phyloP scores from a whole-genome alignment of 2,329 filamentous ascomycete genomes.

The Neodidymelliopsis sp. region DNA sequence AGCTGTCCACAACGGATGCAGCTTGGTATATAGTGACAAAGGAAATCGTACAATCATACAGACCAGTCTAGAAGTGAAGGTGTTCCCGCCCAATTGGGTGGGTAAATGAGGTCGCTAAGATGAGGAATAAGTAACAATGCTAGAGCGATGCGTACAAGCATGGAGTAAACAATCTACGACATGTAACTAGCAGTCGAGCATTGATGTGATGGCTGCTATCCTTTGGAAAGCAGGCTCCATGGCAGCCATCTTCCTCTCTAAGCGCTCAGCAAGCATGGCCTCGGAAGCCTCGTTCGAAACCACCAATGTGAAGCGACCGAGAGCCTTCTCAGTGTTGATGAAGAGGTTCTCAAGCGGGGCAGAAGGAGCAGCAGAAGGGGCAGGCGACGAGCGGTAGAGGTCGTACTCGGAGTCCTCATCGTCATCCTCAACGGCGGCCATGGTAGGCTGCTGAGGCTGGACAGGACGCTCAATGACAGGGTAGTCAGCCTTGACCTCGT shows the following conservation, averaged over 20 bases:
- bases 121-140: slow-evolving; percentile 9
- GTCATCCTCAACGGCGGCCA: slow-evolving; percentile 30
- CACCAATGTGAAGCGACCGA: slow-evolving; percentile 70
- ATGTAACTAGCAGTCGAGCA: slow-evolving; percentile 36
- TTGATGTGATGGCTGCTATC: slow-evolving; percentile 45
- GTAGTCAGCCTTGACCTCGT: slow-evolving; percentile 59
- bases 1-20: slow-evolving; percentile 27
- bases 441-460: slow-evolving; percentile 27
- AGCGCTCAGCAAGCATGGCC: slow-evolving; percentile 39
- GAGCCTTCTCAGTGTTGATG: slow-evolving; percentile 69
- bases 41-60: slow-evolving; percentile 43
- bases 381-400: slow-evolving; percentile 61
- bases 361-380: slow-evolving; percentile 35
- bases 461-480: slow-evolving; percentile 56
- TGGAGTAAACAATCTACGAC: not conserved
- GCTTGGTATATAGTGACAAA: slow-evolving; percentile 35
- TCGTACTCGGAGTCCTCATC: slow-evolving; percentile 69
- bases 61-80: slow-evolving; percentile 30
- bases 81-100: not conserved
- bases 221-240: slow-evolving; percentile 45
- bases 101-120: slow-evolving; percentile 4
- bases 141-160: not conserved
- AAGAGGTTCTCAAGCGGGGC: slow-evolving; percentile 46
- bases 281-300: slow-evolving; percentile 60
- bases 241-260: slow-evolving; percentile 45